phyloP scores from a whole-genome alignment of 2,329 filamentous ascomycete genomes.

The Didymella keratinophila region DNA sequence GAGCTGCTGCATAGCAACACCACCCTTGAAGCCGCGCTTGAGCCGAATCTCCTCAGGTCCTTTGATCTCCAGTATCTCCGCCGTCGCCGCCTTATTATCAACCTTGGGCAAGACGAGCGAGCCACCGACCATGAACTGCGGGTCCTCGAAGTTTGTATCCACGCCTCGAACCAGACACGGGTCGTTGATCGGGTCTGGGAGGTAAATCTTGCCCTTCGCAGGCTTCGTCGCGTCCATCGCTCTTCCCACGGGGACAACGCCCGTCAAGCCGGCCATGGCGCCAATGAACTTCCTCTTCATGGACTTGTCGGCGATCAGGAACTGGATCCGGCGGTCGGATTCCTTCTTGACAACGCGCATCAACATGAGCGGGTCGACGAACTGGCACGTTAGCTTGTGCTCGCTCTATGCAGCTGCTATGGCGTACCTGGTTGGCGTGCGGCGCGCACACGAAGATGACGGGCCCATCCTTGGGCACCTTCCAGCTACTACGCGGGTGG shows the following conservation, averaged over 20 bases:
- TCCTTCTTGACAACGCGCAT: constrained; percentile 90
- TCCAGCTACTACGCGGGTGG: constrained; percentile 93
- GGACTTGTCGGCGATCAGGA: constrained; percentile 94
- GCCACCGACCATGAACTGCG: constrained; percentile 65
- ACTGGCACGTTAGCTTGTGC: constrained; percentile 61
- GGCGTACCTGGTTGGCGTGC: constrained; percentile 75
- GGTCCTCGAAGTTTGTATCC: constrained; percentile 80
- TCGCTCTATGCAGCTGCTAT: not conserved
- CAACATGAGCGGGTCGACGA: constrained; percentile 92
- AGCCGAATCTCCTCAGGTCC: constrained; percentile 82
- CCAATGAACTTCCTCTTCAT: constrained; percentile 91
- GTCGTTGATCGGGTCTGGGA: constrained; percentile 86
- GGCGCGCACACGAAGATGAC: constrained; percentile 96
- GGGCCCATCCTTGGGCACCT: constrained; percentile 85
- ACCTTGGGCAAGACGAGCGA: constrained; percentile 86
- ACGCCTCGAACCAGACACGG: constrained; percentile 81
- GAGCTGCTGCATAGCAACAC: constrained; percentile 77
- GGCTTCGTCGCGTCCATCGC: constrained; percentile 88
- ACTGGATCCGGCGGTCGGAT: constrained; percentile 85
- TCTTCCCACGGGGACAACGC: constrained; percentile 90
- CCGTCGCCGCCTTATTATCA: constrained; percentile 80
- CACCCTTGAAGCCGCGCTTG: constrained; percentile 86
- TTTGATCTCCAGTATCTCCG: constrained; percentile 83
- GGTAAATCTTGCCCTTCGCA: constrained; percentile 80
- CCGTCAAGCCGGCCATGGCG: constrained; percentile 81